Percentiles rank a stretch among this genome's conserved stretches.
Evolutionary conservation across 208 protist species (phyloP).

Genomic region (Crithidia mellificae): DNA sequence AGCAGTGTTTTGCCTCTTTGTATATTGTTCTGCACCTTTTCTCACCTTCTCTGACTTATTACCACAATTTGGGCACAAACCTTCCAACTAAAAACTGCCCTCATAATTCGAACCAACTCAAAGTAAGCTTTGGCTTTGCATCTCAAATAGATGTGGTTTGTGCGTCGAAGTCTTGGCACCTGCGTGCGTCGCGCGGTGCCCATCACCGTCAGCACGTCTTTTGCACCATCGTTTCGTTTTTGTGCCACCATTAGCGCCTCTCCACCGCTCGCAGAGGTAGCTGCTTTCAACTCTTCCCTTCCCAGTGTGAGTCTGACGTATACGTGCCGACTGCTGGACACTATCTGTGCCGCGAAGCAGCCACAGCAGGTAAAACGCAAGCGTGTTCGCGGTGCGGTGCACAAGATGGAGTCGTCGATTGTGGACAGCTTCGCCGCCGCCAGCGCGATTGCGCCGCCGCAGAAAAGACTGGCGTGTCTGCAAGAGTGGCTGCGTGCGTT

Average conservation of each 20-base stretch:
- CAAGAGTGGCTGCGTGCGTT: slow-evolving; percentile 19
- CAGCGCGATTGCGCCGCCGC: background rate
- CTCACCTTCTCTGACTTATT: too few relatives aligned
- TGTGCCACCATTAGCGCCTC: background rate
- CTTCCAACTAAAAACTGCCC: too few relatives aligned
- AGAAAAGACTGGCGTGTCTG: slow-evolving; percentile 16
- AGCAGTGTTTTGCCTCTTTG: too few relatives aligned
- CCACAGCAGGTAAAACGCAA: slow-evolving; percentile 27
- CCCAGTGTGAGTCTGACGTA: slow-evolving; percentile 14
- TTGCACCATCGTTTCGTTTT: background rate
- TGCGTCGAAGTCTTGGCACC: background rate
- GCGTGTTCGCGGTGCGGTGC: slow-evolving; percentile 52
- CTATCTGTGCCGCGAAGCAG: slow-evolving; percentile 16
- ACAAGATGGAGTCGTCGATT: slow-evolving; percentile 51
- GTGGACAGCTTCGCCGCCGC: slow-evolving; percentile 51
- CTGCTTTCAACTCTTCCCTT: too few relatives aligned
- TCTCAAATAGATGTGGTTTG: slow-evolving; percentile 5
- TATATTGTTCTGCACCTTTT: too few relatives aligned
- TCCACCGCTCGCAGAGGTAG: background rate
- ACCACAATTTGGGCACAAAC: too few relatives aligned
- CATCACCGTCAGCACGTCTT: background rate
- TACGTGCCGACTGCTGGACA: slow-evolving; percentile 27
- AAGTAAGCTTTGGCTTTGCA: background rate
- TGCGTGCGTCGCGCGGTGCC: background rate
- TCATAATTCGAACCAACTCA: too few relatives aligned